phyloP scores from a whole-genome alignment of 352 stramenopile species.

The Globisporangium orthogonon region DNA sequence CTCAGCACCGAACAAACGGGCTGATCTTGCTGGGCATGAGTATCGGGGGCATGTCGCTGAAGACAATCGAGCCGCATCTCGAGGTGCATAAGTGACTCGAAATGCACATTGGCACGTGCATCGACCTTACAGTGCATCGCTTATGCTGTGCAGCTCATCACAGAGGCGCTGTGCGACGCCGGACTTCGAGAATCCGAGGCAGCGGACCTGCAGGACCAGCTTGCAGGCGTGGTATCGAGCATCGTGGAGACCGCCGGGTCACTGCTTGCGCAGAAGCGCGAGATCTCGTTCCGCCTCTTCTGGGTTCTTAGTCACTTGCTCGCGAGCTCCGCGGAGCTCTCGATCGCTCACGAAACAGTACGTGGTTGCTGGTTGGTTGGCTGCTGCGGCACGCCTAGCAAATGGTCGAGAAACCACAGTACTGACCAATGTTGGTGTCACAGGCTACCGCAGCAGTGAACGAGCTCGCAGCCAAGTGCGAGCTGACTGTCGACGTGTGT shows the following conservation, averaged over 20 bases:
- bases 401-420: neutral
- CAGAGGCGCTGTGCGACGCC: conserved; percentile 59
- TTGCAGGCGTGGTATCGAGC: conserved; percentile 51
- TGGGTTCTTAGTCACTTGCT: conserved; percentile 78
- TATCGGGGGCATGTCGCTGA: conserved; percentile 65
- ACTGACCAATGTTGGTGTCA: neutral
- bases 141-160: conserved; percentile 37
- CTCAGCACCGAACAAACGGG: conserved; percentile 72
- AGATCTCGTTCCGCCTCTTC: conserved; percentile 65
- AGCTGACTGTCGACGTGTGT: conserved; percentile 39
- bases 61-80: conserved; percentile 53
- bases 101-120: neutral
- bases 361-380: neutral
- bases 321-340: conserved; percentile 40
- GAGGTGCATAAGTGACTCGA: conserved; percentile 19
- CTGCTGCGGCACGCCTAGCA: no score
- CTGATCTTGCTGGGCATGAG: conserved; percentile 76
- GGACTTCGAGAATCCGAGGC: conserved; percentile 68
- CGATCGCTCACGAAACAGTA: conserved; percentile 50
- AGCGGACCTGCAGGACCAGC: conserved; percentile 59
- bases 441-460: conserved; percentile 35
- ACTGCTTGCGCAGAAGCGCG: conserved; percentile 33
- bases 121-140: neutral
- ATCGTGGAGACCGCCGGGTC: conserved; percentile 48
- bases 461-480: conserved; percentile 23